Evolutionary conservation across 164 flowering plant genomes (phyloP).

Genomic region (Kalanchoe fedtschenkoi): DNA sequence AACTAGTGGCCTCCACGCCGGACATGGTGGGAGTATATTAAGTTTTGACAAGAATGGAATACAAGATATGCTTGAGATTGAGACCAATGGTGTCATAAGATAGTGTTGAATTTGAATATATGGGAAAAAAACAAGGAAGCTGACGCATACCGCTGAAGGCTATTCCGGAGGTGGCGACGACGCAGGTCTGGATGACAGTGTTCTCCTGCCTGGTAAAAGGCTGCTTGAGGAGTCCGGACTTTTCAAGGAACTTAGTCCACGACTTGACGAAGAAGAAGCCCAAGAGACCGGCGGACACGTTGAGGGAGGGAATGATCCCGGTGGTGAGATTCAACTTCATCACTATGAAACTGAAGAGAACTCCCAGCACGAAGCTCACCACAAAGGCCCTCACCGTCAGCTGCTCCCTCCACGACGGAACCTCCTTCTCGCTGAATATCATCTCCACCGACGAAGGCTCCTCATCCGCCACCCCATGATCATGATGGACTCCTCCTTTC

Average conservation of each 20-base stretch:
- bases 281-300: constrained; percentile 48
- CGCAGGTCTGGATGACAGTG: constrained; percentile 34
- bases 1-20: neutral
- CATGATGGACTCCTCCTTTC: neutral
- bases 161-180: constrained; percentile 61
- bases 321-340: constrained; percentile 58
- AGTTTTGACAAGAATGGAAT: neutral
- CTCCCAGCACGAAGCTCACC: constrained; percentile 29
- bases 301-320: constrained; percentile 57
- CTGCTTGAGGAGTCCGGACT: constrained; percentile 27
- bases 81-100: no score
- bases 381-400: constrained; percentile 37
- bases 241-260: constrained; percentile 25
- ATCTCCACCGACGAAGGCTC: constrained; percentile 14
- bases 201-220: constrained; percentile 50
- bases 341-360: constrained; percentile 45
- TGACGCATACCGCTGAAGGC: constrained; percentile 44
- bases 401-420: constrained; percentile 45
- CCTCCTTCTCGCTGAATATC: constrained; percentile 20
- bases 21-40: neutral
- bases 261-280: constrained; percentile 19
- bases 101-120: no score
- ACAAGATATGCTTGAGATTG: neutral
- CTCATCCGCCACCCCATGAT: no score
- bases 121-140: neutral